Percentiles rank a stretch among this genome's conserved stretches.
These are phyloP conservation scores for Pseudognaphalium luteoalbum DNA, from an alignment of 129 eudicot species.

Conservation along the genomic window DNA sequence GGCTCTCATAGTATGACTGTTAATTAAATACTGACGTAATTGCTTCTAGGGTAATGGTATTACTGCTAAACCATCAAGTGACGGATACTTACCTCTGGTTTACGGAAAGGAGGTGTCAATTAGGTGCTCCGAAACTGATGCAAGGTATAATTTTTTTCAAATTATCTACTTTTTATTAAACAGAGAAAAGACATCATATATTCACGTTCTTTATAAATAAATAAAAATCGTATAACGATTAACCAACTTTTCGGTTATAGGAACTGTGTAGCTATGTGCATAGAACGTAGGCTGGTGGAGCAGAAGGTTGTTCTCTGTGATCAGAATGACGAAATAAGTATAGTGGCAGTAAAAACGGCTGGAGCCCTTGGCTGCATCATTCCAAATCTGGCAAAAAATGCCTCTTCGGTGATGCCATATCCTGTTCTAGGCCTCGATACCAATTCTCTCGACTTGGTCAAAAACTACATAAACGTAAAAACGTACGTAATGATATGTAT, in stretches of 20 bases:
- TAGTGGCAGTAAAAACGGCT: too few species aligned
- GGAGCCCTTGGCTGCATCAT: slow-evolving; percentile 36
- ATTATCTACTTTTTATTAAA: not conserved
- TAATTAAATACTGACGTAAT: not conserved
- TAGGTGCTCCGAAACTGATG: slow-evolving; percentile 5
- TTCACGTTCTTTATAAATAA: not conserved
- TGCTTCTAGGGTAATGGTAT: slow-evolving; percentile 37
- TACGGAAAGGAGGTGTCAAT: slow-evolving; percentile 38
- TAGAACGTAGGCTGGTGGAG: slow-evolving; percentile 32
- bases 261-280: slow-evolving; percentile 16
- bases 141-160: slow-evolving; percentile 24
- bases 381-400: not conserved
- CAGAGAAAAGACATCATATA: too few species aligned
- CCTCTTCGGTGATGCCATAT: slow-evolving; percentile 13
- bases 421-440: slow-evolving; percentile 23
- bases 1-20: not conserved
- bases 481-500: slow-evolving; percentile 22
- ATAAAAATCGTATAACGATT: not conserved
- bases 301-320: slow-evolving; percentile 50
- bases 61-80: slow-evolving; percentile 34
- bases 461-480: slow-evolving; percentile 33
- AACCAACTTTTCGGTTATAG: slow-evolving; percentile 8
- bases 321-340: not conserved
- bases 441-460: slow-evolving; percentile 14
- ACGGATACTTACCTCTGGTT: slow-evolving; percentile 36